phyloP scores from a whole-genome alignment of 2,329 filamentous ascomycete species.

The Pestalotiopsis sp. region DNA sequence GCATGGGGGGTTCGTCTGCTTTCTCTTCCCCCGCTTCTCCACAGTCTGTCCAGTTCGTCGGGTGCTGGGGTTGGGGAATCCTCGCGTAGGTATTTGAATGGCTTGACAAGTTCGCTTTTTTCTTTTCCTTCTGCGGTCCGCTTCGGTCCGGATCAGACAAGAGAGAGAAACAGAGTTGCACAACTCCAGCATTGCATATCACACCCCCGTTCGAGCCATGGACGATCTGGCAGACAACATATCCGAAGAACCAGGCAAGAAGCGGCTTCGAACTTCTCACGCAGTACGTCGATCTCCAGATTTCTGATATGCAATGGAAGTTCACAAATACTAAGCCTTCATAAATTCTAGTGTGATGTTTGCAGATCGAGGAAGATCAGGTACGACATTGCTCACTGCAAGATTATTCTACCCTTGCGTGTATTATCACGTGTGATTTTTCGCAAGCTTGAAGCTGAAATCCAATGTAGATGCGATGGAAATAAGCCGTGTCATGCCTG shows the following conservation, averaged over 20 bases:
- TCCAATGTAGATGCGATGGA: constrained; percentile 43
- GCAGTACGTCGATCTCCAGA: constrained; percentile 31
- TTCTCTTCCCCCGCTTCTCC: constrained; percentile 6
- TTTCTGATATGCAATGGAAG: constrained; percentile 10
- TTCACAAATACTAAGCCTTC: background rate
- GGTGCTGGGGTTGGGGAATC: background rate
- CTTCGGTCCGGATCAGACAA: constrained; percentile 9
- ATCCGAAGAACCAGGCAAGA: constrained; percentile 32
- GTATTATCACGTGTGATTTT: background rate
- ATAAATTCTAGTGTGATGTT: constrained; percentile 40
- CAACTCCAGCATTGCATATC: background rate
- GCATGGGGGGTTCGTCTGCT: background rate
- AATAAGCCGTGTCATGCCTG: constrained; percentile 44
- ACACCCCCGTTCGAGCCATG: background rate
- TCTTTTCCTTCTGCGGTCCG: constrained; percentile 11
- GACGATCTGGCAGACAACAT: constrained; percentile 1
- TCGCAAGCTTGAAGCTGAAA: background rate
- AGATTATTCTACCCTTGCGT: background rate
- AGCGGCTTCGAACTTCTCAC: constrained; percentile 42
- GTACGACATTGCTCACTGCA: constrained; percentile 23
- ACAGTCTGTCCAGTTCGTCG: constrained; percentile 1
- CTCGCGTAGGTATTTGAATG: background rate
- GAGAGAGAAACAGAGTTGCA: background rate
- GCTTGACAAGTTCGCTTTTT: background rate
- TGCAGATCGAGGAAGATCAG: constrained; percentile 49